Conservation (phyloP, 2,329 filamentous ascomycete genomes). For the Clarireedia sp. region DNA sequence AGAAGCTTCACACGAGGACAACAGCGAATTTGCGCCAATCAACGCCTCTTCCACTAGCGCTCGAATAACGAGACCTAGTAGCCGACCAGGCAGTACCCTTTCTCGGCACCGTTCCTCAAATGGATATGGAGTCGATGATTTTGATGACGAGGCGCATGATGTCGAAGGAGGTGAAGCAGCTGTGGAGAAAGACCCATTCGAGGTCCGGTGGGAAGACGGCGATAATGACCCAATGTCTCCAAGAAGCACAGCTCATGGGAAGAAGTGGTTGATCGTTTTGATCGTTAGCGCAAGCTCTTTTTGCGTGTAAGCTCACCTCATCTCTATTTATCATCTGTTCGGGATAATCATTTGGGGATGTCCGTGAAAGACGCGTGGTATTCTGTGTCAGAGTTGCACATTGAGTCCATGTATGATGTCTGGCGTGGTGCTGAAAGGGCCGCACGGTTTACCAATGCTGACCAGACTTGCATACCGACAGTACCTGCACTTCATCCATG, state of each 20-base stretch:
- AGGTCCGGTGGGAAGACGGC: constrained; percentile 67
- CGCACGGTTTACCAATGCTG: background rate
- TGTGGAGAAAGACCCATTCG: constrained; percentile 42
- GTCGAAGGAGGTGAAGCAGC: constrained; percentile 20
- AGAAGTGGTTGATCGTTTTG: constrained; percentile 72
- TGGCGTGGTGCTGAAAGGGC: background rate
- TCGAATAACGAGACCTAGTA: background rate
- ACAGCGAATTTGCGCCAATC: constrained; percentile 22
- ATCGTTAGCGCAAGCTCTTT: constrained; percentile 69
- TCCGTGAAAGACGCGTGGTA: background rate
- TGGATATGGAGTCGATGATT: constrained; percentile 29
- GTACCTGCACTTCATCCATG: constrained; percentile 78
- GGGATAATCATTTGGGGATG: background rate
- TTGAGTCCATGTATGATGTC: background rate
- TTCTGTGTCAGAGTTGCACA: background rate
- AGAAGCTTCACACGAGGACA: background rate
- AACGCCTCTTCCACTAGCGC: background rate
- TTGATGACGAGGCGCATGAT: constrained; percentile 9
- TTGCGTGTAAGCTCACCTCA: constrained; percentile 62
- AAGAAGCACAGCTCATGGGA: constrained; percentile 53
- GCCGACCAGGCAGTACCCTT: constrained; percentile 11
- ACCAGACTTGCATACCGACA: constrained; percentile 28
- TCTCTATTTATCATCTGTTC: background rate
- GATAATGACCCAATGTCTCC: constrained; percentile 69
- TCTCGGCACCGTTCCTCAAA: constrained; percentile 25